Base-by-base conservation (phyloP, 192 early-diverging fungal genomes). In the Rhizoclosmatium globosum region DNA sequence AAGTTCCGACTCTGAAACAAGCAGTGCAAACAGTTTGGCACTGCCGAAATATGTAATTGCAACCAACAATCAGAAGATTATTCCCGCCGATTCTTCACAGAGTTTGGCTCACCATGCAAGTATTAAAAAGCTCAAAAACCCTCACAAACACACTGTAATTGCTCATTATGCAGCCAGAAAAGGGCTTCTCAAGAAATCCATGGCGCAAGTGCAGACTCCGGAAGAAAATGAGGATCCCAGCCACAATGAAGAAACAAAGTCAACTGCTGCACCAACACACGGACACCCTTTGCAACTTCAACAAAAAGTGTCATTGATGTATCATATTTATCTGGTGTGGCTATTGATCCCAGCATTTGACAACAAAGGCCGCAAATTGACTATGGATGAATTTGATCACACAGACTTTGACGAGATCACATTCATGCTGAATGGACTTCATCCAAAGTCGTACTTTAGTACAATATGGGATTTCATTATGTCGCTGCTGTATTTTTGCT, bases 311-410 rank as follows among this genome's bases (percentile, higher is more conserved):
- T 43, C 43, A 7, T 19, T 17, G 89, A 84, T 9, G 78, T 76
- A 71, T 82, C 71, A 41, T 70, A 82, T 47, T 41, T 68, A 46
- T 85, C 77, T 23, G 78, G 70, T 23, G 82, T 57, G 53, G 70
- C 42, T 71, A 11, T 59, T 71, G 38, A 48, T 71, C 56, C 70
- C 70, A 7, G 70, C 70, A 39, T 71, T 57, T 44, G 70, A 71
- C 38, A 71, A 57, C 53, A 71, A 71, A 50, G 70, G 66, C 21
- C 66, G 66, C 7, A 68, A 68, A 23, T 13, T 68, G 6, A 43
- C 66, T 19, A 47, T 68, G 66, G 66, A 68, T 17, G 31, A 71
- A 38, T 50, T 71, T 71, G 69, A 71, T 45, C 4, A 7, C 4
- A 56, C n/a, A 6, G 69, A 71, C 53, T 56, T 71, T 43, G 46